Evolutionary conservation across 2,329 filamentous ascomycete species (phyloP).

Genomic region (Pseudocercospora fuligena): DNA sequence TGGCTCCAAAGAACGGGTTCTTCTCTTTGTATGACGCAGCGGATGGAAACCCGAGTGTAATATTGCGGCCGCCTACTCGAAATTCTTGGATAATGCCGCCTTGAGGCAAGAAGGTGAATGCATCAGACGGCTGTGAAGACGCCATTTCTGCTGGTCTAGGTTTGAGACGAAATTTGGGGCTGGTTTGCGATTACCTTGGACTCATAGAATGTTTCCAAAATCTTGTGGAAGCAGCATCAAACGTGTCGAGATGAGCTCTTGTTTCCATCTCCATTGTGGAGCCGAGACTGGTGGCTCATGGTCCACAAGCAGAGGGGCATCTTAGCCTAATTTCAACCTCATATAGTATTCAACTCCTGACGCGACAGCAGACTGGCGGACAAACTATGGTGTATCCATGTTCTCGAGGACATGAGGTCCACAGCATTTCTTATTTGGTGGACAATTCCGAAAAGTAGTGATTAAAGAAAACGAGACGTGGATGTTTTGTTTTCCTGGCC

Average conservation of each 20-base stretch:
- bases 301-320: slow-evolving; percentile 14
- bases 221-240: background rate
- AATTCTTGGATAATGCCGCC: slow-evolving; percentile 84
- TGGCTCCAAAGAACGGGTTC: slow-evolving; percentile 84
- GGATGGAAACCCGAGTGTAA: slow-evolving; percentile 83
- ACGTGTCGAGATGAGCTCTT: slow-evolving; percentile 5
- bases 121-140: slow-evolving; percentile 31
- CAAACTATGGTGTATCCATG: background rate
- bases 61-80: slow-evolving; percentile 76
- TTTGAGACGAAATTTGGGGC: background rate
- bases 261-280: slow-evolving; percentile 17
- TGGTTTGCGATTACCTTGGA: background rate
- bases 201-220: background rate
- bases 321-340: slow-evolving; percentile 21
- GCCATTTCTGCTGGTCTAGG: slow-evolving; percentile 25
- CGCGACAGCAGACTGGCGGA: background rate
- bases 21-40: slow-evolving; percentile 80
- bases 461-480: background rate
- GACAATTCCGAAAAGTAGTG: background rate
- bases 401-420: background rate
- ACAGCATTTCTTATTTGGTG: background rate
- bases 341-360: background rate
- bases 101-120: slow-evolving; percentile 71
- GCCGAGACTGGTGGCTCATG: slow-evolving; percentile 11
- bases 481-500: background rate